Conservation (phyloP, 345 rosid genomes). For the Citrus australasica region DNA sequence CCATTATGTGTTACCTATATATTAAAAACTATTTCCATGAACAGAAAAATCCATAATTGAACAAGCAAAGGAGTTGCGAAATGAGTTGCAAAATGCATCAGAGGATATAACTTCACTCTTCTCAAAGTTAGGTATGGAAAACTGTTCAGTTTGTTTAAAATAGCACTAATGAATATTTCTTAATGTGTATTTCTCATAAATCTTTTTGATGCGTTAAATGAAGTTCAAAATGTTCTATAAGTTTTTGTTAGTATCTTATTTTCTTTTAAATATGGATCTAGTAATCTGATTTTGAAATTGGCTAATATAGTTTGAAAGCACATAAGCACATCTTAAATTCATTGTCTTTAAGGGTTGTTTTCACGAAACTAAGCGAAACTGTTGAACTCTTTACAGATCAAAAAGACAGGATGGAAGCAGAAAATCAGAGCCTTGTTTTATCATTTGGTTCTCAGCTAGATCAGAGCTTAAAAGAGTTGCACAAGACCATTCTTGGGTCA, state of each 20-base stretch:
- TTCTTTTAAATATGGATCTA: neutral
- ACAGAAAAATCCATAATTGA: conserved; percentile 65
- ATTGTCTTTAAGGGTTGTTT: neutral
- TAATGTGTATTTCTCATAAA: neutral
- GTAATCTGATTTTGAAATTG: neutral
- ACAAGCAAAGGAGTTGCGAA: conserved; percentile 58
- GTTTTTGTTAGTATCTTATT: neutral
- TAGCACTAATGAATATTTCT: neutral
- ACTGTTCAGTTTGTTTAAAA: neutral
- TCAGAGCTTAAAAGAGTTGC: conserved; percentile 63
- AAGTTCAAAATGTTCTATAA: neutral
- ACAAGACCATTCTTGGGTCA: conserved; percentile 63
- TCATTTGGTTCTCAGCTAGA: conserved; percentile 89
- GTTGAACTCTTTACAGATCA: conserved; percentile 42
- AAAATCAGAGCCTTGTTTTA: conserved; percentile 62
- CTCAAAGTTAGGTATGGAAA: conserved; percentile 59
- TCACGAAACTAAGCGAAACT: neutral
- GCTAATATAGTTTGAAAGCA: neutral
- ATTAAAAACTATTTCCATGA: conserved; percentile 12
- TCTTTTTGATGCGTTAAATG: neutral
- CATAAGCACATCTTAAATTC: neutral
- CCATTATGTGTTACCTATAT: neutral
- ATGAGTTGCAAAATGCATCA: conserved; percentile 77
- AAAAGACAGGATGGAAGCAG: conserved; percentile 73
- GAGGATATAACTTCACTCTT: conserved; percentile 66